Base-by-base conservation (phyloP, 495 filamentous ascomycete species). In the Baudoinia panamericana region DNA sequence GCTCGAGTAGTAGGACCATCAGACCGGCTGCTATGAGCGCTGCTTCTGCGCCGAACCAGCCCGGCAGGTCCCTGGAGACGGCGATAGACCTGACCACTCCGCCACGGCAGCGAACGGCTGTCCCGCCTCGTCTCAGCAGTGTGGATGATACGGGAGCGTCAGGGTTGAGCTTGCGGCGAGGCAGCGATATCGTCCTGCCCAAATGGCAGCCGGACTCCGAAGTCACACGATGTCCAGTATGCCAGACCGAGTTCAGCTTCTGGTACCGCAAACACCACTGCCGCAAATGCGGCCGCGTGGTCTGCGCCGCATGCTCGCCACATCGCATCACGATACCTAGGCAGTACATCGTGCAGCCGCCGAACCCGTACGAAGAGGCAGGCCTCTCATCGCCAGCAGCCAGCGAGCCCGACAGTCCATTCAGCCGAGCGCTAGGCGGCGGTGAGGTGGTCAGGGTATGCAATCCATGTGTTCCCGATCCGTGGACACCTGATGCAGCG, bases 321-420 rank as follows among this genome's bases (percentile, higher is more conserved):
- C 88, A 96, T 59, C 75, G 83, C 28, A 96, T 97, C 55, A 93
- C 80, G 1, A 93, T 97, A 41, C 92, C 90, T 1, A 71, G 83
- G 38, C 83, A 90, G 44, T 96, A 80, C 56, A 90, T 96, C 35
- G 90, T 97, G 12, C 82, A 78, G 29, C 85, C 86, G 0, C 82
- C 84, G 4, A 43, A 37, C 2, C 33, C 51, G 9, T 48, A 30
- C 43, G 52, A 3, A 39, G 53, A 3, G 47, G 8, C 6, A 9
- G n/a, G n/a, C n/a, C n/a, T n/a, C n/a, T n/a, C n/a, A n/a, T n/a
- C n/a, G n/a, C n/a, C n/a, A n/a, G n/a, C n/a, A n/a, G n/a, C n/a
- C n/a, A n/a, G n/a, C n/a, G 26, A 36, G 36, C 22, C 18, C 34
- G 31, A 26, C 36, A 1, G 36, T 36, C 33, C 29, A 17, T 15